Evolutionary conservation across 768 basidiomycete genomes (phyloP), one percentile per base, ranked within the genome.

Genomic region (Lactifluus pinguis): DNA sequence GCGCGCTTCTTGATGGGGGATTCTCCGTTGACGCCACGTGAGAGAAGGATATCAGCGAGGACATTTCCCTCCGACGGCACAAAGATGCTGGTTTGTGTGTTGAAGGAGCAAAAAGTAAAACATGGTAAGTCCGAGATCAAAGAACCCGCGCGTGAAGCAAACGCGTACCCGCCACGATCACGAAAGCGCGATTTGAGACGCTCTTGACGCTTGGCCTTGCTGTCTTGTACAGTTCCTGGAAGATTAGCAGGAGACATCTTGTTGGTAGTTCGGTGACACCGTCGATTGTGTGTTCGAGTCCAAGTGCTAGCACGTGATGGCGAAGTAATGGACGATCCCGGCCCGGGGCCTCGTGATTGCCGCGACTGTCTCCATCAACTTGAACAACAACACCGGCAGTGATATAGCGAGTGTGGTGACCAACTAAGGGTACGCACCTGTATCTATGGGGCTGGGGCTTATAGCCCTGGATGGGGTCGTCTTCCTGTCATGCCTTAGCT

Each of bases 121-220:
- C n/a, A 34, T 25, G 39, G 21, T 5, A 13, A 1, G 19, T 39
- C 10, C 8, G 41, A 32, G 44, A 25, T 21, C 45, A 9, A 30
- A 19, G 38, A 32, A 44, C 19, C 8, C 9, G 11, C 25, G 17
- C n/a, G 14, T 32, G 15, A 38, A 21, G 21, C 4, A 36, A 5
- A 39, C 21, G 68, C 72, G 30, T 54, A 73, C 72, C 72, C 72
- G n/a, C 72, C 72, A 41, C 72, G 79, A 71, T 87, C 84, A 55
- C 86, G 79, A 70, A 86, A 84, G 29, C 86, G 76, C 38, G 84
- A 77, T 65, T 87, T 82, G 61, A 83, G 83, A 45, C 85, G 79
- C 67, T 85, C 77, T 15, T 82, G 68, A 48, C 87, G 81, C 51
- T 83, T 73, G 0, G 79, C 78, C 34, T 83, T 77, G 67, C 86